These are phyloP conservation scores for Nemania diffusa DNA, from an alignment of 2,329 filamentous ascomycete genomes.

Conservation along the genomic window DNA sequence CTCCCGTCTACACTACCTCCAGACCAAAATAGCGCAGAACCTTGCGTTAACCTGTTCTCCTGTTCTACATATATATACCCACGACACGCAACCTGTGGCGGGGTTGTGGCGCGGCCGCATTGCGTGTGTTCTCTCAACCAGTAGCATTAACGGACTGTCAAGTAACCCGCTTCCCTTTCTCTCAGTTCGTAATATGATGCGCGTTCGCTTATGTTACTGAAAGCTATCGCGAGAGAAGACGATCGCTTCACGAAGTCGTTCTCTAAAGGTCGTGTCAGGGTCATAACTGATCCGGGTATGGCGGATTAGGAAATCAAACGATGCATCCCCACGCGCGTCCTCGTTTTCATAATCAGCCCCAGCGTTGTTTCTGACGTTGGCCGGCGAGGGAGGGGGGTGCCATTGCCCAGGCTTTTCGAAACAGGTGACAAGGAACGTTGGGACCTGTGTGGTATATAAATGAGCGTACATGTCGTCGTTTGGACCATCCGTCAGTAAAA, in stretches of 20 bases:
- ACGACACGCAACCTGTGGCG: background rate
- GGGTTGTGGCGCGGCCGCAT: too few relatives aligned
- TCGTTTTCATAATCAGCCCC: background rate
- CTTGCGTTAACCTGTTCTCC: background rate
- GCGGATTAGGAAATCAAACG: background rate
- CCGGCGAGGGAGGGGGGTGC: background rate
- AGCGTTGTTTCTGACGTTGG: background rate
- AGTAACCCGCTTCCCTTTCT: background rate
- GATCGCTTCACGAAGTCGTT: slow-evolving; percentile 7
- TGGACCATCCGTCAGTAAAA: slow-evolving; percentile 5
- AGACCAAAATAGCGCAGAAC: background rate
- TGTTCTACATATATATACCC: background rate
- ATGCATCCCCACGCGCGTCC: background rate
- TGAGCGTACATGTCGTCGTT: slow-evolving; percentile 7
- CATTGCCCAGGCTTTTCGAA: background rate
- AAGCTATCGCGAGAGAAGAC: background rate
- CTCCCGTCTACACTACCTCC: background rate
- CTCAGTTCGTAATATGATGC: too few relatives aligned
- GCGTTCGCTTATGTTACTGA: background rate
- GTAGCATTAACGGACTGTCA: background rate
- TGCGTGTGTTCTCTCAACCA: background rate
- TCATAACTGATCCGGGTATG: slow-evolving; percentile 3
- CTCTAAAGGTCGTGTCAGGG: background rate
- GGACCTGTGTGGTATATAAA: slow-evolving; percentile 13
- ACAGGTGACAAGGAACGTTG: background rate